Conservation (phyloP, 495 filamentous ascomycete genomes). For the Xylaria grammica region DNA sequence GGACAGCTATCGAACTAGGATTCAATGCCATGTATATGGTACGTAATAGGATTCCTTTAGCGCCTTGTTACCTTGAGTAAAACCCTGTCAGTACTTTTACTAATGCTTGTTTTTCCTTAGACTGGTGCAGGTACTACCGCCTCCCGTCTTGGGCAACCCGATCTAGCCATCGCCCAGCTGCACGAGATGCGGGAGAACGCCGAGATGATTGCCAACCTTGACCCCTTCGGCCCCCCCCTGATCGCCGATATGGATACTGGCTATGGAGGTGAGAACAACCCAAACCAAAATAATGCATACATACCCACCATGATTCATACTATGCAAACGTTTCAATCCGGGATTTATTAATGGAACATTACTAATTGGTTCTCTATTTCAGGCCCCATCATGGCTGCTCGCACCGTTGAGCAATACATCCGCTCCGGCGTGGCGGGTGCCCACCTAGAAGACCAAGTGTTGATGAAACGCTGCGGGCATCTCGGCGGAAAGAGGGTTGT, state of each 20-base stretch:
- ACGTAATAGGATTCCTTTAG: constrained; percentile 19
- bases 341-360: neutral
- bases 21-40: constrained; percentile 74
- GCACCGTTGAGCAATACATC: constrained; percentile 66
- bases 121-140: constrained; percentile 70
- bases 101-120: constrained; percentile 39
- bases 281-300: neutral
- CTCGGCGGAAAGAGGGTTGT: constrained; percentile 67
- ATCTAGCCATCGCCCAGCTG: constrained; percentile 65
- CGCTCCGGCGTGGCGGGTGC: constrained; percentile 68
- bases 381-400: constrained; percentile 65
- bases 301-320: neutral
- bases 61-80: neutral
- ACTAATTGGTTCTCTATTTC: neutral
- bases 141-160: constrained; percentile 65
- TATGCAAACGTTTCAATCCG: neutral
- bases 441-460: constrained; percentile 74
- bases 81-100: constrained; percentile 1
- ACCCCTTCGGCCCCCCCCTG: constrained; percentile 59
- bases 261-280: constrained; percentile 54
- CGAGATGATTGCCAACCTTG: constrained; percentile 68
- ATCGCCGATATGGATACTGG: constrained; percentile 72
- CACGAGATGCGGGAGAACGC: constrained; percentile 69
- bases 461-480: constrained; percentile 68
- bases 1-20: constrained; percentile 64